phyloP scores from a whole-genome alignment of 495 filamentous ascomycete species.

The Chlorociboria aeruginascens region DNA sequence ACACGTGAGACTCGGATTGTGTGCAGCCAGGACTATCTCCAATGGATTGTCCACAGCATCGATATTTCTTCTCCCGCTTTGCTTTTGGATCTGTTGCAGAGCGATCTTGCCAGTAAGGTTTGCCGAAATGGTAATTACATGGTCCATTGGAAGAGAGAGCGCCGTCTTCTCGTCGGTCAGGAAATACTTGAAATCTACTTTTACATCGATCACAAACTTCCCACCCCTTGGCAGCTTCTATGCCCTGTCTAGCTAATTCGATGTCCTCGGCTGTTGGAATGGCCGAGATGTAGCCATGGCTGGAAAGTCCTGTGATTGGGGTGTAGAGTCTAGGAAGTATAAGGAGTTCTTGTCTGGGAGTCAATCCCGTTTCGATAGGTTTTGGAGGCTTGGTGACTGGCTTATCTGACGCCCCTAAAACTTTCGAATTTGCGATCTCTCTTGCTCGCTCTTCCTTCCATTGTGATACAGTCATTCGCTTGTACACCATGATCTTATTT shows the following conservation, averaged over 20 bases:
- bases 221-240: conserved; percentile 56
- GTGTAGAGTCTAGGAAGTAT: conserved; percentile 48
- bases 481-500: conserved; percentile 58
- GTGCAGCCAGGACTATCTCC: conserved; percentile 65
- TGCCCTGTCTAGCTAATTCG: conserved; percentile 46
- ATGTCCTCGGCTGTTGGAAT: conserved; percentile 50
- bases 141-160: conserved; percentile 60
- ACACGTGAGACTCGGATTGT: conserved; percentile 62
- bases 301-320: conserved; percentile 42
- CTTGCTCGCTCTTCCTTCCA: conserved; percentile 45
- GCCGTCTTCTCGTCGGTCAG: conserved; percentile 74
- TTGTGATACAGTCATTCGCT: conserved; percentile 53
- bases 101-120: conserved; percentile 38
- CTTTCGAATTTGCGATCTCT: conserved; percentile 21
- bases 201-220: conserved; percentile 83
- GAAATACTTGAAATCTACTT: conserved; percentile 83
- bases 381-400: conserved; percentile 22
- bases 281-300: conserved; percentile 63
- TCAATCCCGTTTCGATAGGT: conserved; percentile 54
- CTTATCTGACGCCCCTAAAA: conserved; percentile 8
- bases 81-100: conserved; percentile 30
- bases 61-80: conserved; percentile 45
- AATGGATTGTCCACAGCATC: conserved; percentile 65
- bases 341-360: conserved; percentile 50
- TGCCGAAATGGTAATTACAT: conserved; percentile 71